phyloP scores from a whole-genome alignment of 805 yeast species.

The Torulaspora maleeae region DNA sequence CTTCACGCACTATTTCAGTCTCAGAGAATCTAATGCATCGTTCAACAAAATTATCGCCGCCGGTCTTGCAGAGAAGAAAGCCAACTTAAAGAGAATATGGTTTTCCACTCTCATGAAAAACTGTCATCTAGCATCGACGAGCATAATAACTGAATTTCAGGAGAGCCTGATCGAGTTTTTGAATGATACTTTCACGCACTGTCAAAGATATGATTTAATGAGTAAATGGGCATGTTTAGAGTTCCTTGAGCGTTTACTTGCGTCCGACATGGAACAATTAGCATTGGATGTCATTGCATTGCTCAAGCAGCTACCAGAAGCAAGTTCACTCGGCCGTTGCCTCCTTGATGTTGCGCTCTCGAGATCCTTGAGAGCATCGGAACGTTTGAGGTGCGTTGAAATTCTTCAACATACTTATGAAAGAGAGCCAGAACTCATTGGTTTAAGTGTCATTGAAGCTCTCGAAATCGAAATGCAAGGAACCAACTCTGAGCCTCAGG shows the following conservation, averaged over 20 bases:
- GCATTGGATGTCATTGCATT: conserved; percentile 10
- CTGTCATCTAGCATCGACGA: conserved; percentile 36
- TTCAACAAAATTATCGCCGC: conserved; percentile 39
- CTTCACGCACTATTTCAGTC: conserved; percentile 41
- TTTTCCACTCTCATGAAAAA: conserved; percentile 39
- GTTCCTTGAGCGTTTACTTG: conserved; percentile 19
- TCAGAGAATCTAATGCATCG: conserved; percentile 25
- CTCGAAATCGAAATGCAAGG: conserved; percentile 33
- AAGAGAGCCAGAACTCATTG: conserved; percentile 38
- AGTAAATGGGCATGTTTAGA: conserved; percentile 24
- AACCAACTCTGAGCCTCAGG: conserved; percentile 19
- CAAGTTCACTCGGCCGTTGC: conserved; percentile 40
- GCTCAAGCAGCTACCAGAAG: conserved; percentile 14
- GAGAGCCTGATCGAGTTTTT: conserved; percentile 31
- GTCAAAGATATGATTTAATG: conserved; percentile 41
- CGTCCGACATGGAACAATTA: conserved; percentile 5
- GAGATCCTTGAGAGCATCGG: conserved; percentile 32
- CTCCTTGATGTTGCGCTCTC: conserved; percentile 49
- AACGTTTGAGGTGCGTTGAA: conserved; percentile 36
- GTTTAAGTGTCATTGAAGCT: conserved; percentile 43
- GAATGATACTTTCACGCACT: conserved; percentile 35
- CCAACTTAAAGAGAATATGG: conserved; percentile 66
- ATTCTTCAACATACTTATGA: conserved; percentile 35
- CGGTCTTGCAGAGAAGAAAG: conserved; percentile 66
- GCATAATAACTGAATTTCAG: conserved; percentile 31